Base-by-base conservation (phyloP, 2,329 filamentous ascomycete species). In the Coniella vitis region DNA sequence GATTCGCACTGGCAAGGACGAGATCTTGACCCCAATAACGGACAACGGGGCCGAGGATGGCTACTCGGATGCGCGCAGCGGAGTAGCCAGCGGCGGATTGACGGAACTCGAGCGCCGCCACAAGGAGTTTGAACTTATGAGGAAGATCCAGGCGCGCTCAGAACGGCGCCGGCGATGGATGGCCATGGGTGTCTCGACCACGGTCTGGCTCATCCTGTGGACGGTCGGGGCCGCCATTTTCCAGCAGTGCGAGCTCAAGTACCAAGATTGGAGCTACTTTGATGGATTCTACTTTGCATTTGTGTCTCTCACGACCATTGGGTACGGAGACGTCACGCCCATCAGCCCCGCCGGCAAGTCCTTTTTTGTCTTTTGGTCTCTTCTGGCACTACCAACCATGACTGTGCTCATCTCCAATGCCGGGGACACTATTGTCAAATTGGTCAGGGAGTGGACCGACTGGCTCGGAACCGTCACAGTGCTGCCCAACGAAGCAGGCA, bases 321-420 rank as follows among this genome's bases (percentile, higher is more conserved):
- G 90, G 1, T 95, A 95, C 58, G 90, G 90, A 3, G 89, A 95
- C 56, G 65, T 84, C 4, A 81, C 83, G 1, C 89, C 89, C 0
- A 71, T 81, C n/a, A 87, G 84, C 2, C 90, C 90, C 55, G 76
- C 83, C 0, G 88, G 87, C 1, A 83, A 87, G 47, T 81, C 87
- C 0, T 95, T 95, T 63, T 96, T 95, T 59, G 87, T 96, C n/a
- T 83, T 95, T 48, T 96, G 90, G 90, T 87, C 84, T 13, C 65
- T 96, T 1, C 75, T 95, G 21, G 89, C 90, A 0, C 74, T 95
- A 3, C 90, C 90, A 0, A 90, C 87, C 2, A 90, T 90, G 77
- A 95, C 90, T 0, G 83, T 95, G 16, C 75, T 96, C 12, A 86
- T 94, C 54, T 85, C 82, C 10, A 86, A 90, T 56, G 86, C 93